These are phyloP conservation scores for Castanea crenata DNA, from an alignment of 306 rosid species.

Conservation along the genomic window DNA sequence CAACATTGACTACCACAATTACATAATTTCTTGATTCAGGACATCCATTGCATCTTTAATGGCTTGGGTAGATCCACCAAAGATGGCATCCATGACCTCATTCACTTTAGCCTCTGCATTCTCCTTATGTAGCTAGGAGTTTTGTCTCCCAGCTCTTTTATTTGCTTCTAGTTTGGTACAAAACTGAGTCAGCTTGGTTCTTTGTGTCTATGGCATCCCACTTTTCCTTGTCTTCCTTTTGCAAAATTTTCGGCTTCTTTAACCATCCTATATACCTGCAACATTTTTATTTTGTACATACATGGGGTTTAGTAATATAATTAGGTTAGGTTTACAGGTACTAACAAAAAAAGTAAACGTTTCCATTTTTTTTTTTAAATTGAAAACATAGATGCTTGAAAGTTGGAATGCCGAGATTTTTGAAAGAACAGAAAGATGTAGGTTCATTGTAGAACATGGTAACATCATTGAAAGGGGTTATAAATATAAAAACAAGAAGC, in stretches of 20 bases:
- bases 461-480: too few species aligned
- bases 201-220: conserved; percentile 85
- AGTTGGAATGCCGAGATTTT: not conserved
- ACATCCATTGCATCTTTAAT: conserved; percentile 86
- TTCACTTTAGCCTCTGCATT: conserved; percentile 80
- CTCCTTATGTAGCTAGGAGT: conserved; percentile 72
- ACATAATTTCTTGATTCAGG: conserved; percentile 94
- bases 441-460: not conserved
- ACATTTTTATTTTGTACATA: not conserved
- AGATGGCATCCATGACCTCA: conserved; percentile 76
- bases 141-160: too few species aligned
- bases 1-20: conserved; percentile 66
- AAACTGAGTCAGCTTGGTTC: conserved; percentile 92
- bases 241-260: conserved; percentile 69
- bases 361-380: too few species aligned
- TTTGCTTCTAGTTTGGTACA: conserved; percentile 67
- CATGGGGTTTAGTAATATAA: not conserved
- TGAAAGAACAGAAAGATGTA: too few species aligned
- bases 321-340: not conserved
- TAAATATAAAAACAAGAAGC: too few species aligned
- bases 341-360: not conserved
- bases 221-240: conserved; percentile 82
- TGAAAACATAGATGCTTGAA: too few species aligned
- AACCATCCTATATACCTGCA: conserved; percentile 82
- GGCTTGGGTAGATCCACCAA: conserved; percentile 64